Base-by-base conservation (phyloP, 2,329 filamentous ascomycete species). In the Xylariaceae sp. region DNA sequence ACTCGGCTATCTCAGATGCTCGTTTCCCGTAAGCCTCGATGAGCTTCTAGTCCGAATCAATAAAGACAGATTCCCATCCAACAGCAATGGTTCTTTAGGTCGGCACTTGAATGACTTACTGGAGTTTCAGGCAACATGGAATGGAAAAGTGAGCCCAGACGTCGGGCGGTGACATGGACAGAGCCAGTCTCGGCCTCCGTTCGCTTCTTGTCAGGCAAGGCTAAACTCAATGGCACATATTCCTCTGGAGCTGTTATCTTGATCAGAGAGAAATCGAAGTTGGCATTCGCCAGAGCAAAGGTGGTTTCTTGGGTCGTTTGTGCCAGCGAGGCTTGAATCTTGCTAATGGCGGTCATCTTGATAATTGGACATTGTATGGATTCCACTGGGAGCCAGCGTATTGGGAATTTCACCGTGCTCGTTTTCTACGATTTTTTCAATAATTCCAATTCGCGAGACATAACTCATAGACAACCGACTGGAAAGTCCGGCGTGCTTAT, bases 241-340 rank as follows among this genome's bases (percentile, higher is more conserved):
- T 55, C 47, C 2, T 31, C 2, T 9, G 53, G 50, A 1, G 53
- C 53, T 17, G 47, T 41, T 12, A 48, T 19, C 2, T 47, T 45
- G n/a, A 53, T 27, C 1, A 55, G 39, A 6, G 53, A 49, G 18
- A 55, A 46, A 42, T 55, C 50, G 15, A 55, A 53, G 11, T 55
- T 55, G 15, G 42, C 44, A 45, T 49, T 53, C 6, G 50, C 50
- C n/a, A 55, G 27, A 12, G 53, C 47, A 0, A 53, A 9, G 9
- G 47, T 55, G 2, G 50, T 53, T 41, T 55, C 50, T 14, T 55
- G 48, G 7, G 44, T 33, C 6, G 44, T 48, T 12, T 47, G 31
- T 17, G 38, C 39, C 1, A 53, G 18, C 3, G 47, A 47, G 1
- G 47, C 44, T 22, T 47, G 44, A 1, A 53, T 39, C 27, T 45